A percentile compares a stretch with the other conserved stretches of the same genome.
phyloP scores from a whole-genome alignment of 2,329 filamentous ascomycete species.

The Xylaria sp. region DNA sequence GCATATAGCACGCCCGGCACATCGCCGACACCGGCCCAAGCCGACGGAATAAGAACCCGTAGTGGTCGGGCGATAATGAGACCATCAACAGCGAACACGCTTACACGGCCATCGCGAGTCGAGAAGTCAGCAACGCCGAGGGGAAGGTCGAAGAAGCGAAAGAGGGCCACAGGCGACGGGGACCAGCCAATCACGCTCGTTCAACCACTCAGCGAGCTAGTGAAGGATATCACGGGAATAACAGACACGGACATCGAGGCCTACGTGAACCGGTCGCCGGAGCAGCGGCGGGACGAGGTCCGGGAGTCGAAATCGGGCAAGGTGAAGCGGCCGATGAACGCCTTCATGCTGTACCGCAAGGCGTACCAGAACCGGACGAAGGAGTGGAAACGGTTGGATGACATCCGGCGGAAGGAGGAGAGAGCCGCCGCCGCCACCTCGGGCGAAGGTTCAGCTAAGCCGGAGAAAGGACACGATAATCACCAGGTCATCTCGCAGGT shows the following conservation, averaged over 20 bases:
- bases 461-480: conserved; percentile 69
- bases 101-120: conserved; percentile 49
- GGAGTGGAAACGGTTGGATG: conserved; percentile 73
- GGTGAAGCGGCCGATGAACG: conserved; percentile 94
- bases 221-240: conserved; percentile 69
- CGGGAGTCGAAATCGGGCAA: conserved; percentile 76
- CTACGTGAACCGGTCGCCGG: conserved; percentile 78
- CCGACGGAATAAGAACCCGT: conserved; percentile 54
- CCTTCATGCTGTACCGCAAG: conserved; percentile 97
- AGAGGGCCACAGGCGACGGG: conserved; percentile 57
- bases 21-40: conserved; percentile 58
- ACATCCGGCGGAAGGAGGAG: conserved; percentile 36
- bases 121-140: conserved; percentile 52
- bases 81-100: conserved; percentile 40
- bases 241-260: conserved; percentile 80
- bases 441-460: conserved; percentile 20
- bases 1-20: conserved; percentile 64
- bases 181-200: conserved; percentile 64
- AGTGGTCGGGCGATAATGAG: conserved; percentile 51
- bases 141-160: conserved; percentile 56
- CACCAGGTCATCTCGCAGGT: conserved; percentile 91
- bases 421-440: conserved; percentile 28
- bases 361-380: conserved; percentile 91
- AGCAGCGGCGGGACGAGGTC: conserved; percentile 75
- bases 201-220: conserved; percentile 77